A percentile compares a stretch with the other conserved stretches of the same genome.
phyloP scores from a whole-genome alignment of 495 filamentous ascomycete species.

The Penicillium ucsense region DNA sequence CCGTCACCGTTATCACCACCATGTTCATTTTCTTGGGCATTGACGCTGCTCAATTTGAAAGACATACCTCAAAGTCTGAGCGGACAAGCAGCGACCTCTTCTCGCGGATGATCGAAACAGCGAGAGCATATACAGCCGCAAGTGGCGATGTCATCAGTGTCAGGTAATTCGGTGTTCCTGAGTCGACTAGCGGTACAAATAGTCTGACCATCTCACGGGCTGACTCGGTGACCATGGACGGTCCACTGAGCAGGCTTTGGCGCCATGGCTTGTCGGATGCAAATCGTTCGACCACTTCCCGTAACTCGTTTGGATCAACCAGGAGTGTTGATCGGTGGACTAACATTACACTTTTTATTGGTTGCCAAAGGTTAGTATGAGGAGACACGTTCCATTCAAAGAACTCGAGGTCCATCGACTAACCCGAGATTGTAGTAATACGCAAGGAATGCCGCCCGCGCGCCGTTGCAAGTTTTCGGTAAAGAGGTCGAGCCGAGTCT shows the following conservation, averaged over 20 bases:
- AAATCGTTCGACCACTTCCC: conserved; percentile 3
- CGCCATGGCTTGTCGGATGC: conserved; percentile 1
- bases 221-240: conserved; percentile 3
- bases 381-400: neutral
- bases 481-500: neutral
- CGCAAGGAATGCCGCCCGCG: conserved; percentile 1
- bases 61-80: conserved; percentile 8
- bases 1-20: too few species aligned
- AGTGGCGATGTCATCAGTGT: conserved; percentile 3
- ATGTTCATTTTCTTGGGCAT: too few species aligned
- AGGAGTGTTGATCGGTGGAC: conserved; percentile 3
- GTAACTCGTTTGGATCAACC: conserved; percentile 1
- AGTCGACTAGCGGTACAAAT: conserved; percentile 4
- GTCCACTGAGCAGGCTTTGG: neutral
- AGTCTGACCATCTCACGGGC: conserved; percentile 5
- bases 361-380: neutral
- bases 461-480: neutral
- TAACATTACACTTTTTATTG: neutral
- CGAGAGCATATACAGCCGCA: conserved; percentile 3
- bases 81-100: conserved; percentile 5
- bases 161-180: neutral
- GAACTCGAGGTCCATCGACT: neutral
- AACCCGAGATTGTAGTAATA: conserved; percentile 4
- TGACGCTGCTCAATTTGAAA: neutral
- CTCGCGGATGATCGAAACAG: conserved; percentile 4